Base-by-base conservation (phyloP, 108 stramenopile species). In the Stephanodiscus minutulus region DNA sequence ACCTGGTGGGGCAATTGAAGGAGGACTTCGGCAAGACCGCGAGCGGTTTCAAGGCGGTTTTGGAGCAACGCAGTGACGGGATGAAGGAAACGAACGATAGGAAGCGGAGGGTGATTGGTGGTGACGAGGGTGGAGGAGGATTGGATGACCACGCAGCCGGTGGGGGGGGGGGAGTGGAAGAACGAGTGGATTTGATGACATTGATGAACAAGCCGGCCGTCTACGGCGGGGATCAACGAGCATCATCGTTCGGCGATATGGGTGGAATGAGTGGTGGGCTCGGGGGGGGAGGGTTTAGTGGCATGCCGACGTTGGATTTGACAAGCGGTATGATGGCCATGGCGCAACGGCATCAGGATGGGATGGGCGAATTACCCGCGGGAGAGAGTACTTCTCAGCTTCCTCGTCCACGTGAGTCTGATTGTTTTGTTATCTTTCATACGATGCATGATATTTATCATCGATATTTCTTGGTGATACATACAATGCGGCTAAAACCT, bases 311-410 rank as follows among this genome's bases (percentile, higher is more conserved):
- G 20, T 73, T 94, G 74, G 93, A 94, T 61, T 70, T 94, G 71
- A 91, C 90, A n/a, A 91, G 93, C 77, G 86, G 87, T 9, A 89
- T 94, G 87, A 77, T 76, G 86, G 52, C 89, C 82, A 50, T 82
- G 89, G 47, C 87, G 35, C 70, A 68, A 27, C 67, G 68, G 25
- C 73, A 89, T 50, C 88, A 85, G 76, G 68, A 86, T 77, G 83
- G 48, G 25, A 61, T 54, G 29, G 60, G 37, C 21, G 68, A 68
- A 7, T 68, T 80, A 48, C 73, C 73, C 35, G 73, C 79, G n/a
- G 79, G 79, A 20, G 79, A 80, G 62, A 75, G 73, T 61, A 80
- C 49, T 35, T 74, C 73, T 39, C 79, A 80, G 31, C 74, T 80
- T 35, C 79, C 79, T 48, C 79, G 79, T 75, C 79, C 79, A 44